A percentile compares a stretch with the other conserved stretches of the same genome.
phyloP scores from a whole-genome alignment of 2,329 filamentous ascomycete species.

The Fusarium sp. region DNA sequence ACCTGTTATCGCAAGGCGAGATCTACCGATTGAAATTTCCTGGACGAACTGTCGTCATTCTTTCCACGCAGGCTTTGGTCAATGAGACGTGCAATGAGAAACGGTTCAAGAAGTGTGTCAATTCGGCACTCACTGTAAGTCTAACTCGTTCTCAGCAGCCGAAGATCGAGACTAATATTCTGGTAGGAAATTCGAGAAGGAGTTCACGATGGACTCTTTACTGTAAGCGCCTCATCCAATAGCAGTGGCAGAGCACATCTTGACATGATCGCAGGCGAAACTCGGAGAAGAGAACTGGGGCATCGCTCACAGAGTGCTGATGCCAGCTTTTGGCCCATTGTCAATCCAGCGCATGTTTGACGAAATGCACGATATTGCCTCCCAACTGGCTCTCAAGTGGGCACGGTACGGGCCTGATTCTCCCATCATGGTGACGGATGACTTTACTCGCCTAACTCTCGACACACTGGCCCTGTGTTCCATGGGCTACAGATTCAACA shows the following conservation, averaged over 20 bases:
- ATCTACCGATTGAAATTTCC: conserved; percentile 26
- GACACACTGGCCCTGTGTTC: neutral
- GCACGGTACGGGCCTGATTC: conserved; percentile 69
- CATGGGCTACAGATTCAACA: conserved; percentile 4
- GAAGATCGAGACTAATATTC: neutral
- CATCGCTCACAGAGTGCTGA: conserved; percentile 72
- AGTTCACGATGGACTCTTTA: conserved; percentile 76
- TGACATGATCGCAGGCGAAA: conserved; percentile 46
- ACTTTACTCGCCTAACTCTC: conserved; percentile 74
- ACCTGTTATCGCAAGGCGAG: conserved; percentile 12
- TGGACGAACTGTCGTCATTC: conserved; percentile 54
- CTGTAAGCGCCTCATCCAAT: conserved; percentile 51
- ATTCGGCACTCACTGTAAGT: conserved; percentile 57
- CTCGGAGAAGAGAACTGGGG: conserved; percentile 71
- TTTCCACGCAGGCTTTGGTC: conserved; percentile 66
- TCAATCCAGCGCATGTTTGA: conserved; percentile 76
- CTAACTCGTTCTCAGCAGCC: neutral
- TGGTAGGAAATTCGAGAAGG: conserved; percentile 66
- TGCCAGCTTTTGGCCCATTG: conserved; percentile 77
- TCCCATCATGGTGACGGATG: conserved; percentile 71
- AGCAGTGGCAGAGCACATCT: too few species aligned
- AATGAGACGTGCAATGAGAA: conserved; percentile 74
- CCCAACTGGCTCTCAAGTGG: conserved; percentile 75
- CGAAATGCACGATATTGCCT: conserved; percentile 75
- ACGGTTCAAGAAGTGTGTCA: conserved; percentile 69